Conservation (phyloP, 257 asterid species). For the Solanum corneliomulleri region DNA sequence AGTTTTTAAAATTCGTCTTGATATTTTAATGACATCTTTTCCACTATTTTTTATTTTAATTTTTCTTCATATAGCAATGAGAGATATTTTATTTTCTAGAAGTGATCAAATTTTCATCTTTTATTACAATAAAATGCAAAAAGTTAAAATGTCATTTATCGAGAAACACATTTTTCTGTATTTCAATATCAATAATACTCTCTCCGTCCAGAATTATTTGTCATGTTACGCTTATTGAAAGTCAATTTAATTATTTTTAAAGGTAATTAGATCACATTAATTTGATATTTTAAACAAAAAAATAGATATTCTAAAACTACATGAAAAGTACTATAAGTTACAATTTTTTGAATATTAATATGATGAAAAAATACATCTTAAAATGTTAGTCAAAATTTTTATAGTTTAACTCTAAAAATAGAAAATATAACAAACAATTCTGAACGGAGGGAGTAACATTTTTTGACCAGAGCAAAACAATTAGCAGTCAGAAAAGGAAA, state of each 20-base stretch:
- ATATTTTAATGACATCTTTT: background rate
- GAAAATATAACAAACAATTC: fast-evolving
- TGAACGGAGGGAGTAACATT: fast-evolving
- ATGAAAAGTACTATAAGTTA: too few relatives aligned
- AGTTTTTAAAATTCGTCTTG: background rate
- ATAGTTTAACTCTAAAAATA: too few relatives aligned
- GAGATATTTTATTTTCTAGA: background rate
- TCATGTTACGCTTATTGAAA: too few relatives aligned
- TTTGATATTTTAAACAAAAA: too few relatives aligned
- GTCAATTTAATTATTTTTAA: too few relatives aligned
- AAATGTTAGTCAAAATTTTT: too few relatives aligned
- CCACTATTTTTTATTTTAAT: background rate
- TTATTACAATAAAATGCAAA: background rate
- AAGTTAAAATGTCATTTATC: background rate
- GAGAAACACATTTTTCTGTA: background rate
- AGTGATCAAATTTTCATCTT: background rate
- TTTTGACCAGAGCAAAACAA: background rate
- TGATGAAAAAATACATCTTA: too few relatives aligned
- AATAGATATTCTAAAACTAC: too few relatives aligned
- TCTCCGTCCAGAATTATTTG: too few relatives aligned
- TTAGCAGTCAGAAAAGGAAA: background rate
- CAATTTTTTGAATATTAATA: too few relatives aligned
- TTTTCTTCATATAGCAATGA: background rate
- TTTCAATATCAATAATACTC: background rate
- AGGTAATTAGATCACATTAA: too few relatives aligned